These are phyloP conservation scores for Nicotiana tabacum DNA, from an alignment of 257 asterid genomes.

Conservation along the genomic window DNA sequence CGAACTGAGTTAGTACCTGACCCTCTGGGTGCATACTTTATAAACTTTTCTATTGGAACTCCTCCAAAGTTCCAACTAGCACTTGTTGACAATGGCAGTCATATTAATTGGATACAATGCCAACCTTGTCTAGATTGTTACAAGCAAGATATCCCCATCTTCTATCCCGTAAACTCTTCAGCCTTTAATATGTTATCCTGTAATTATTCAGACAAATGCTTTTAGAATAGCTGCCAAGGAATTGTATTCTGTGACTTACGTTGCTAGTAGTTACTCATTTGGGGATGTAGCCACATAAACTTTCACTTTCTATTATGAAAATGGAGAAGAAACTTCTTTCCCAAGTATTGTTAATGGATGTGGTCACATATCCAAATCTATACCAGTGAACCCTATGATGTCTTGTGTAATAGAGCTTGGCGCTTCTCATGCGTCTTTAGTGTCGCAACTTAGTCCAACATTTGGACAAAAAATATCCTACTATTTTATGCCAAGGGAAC, in stretches of 20 bases:
- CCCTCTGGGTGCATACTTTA: no score
- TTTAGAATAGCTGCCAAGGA: not conserved
- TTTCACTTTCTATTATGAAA: not conserved
- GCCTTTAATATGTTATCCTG: no score
- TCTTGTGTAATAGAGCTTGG: not conserved
- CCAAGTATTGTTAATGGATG: not conserved
- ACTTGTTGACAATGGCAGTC: no score
- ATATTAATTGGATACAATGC: not conserved
- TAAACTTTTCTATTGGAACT: no score
- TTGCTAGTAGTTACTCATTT: not conserved
- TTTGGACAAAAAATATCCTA: not conserved
- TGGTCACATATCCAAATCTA: not conserved
- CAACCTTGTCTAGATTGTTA: no score
- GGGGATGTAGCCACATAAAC: not conserved
- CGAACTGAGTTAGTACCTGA: no score
- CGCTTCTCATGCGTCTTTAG: not conserved
- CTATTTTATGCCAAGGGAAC: no score
- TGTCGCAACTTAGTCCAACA: not conserved
- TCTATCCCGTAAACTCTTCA: no score
- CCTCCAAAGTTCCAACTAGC: no score
- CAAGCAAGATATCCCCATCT: no score
- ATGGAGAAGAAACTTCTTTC: not conserved
- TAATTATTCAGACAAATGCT: not conserved
- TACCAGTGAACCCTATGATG: fast-evolving
- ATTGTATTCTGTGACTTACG: not conserved